Evolutionary conservation across 2,329 filamentous ascomycete species (phyloP), one percentile per base, ranked within the genome.

Genomic region (Gliomastix tumulicola): DNA sequence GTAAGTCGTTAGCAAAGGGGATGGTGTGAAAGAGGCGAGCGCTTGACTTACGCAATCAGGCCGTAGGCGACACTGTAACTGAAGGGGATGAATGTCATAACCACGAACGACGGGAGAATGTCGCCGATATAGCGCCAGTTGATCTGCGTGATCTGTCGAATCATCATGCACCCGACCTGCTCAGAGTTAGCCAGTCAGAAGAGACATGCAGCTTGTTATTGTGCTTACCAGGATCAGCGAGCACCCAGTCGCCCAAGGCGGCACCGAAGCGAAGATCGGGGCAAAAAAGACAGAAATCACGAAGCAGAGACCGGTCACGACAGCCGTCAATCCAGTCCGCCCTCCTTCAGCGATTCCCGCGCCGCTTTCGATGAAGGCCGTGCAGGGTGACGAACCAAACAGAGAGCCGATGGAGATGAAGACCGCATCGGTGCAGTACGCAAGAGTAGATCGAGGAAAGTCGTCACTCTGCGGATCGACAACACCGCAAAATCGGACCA

Each of bases 391-490:
- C 30, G 70, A 76, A 4, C 82, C 84, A 39, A 88, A 69, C 1
- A 88, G 64, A 0, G 79, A 74, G 4, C 82, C 81, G 34, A 88
- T 74, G 1, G 81, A 83, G 44, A 88, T 85, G 41, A 79, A 80
- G 12, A 79, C 58, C 2, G 83, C 82, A 45, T 88, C 83, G 4
- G 75, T 77, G 47, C 74, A 82, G 56, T 87, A 88, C 2, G 88
- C 88, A 21, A 90, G 63, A 1, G 88, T 87, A 3, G 84, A 89
- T 28, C 87, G 81, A 36, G 89, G 86, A 44, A 95, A 95, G 54
- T 94, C 87, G n/a, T 81, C 78, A 3, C 82, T 77, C 32, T 74
- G 68, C 46, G 71, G 59, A 50, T 81, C 70, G 46, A 84, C 76
- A 31, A 74, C 72, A 20, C 78, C 76, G 42, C 76, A 80, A 60